These are phyloP conservation scores for Arabidopsis arenosa DNA, from an alignment of 345 rosid genomes.

Conservation along the genomic window DNA sequence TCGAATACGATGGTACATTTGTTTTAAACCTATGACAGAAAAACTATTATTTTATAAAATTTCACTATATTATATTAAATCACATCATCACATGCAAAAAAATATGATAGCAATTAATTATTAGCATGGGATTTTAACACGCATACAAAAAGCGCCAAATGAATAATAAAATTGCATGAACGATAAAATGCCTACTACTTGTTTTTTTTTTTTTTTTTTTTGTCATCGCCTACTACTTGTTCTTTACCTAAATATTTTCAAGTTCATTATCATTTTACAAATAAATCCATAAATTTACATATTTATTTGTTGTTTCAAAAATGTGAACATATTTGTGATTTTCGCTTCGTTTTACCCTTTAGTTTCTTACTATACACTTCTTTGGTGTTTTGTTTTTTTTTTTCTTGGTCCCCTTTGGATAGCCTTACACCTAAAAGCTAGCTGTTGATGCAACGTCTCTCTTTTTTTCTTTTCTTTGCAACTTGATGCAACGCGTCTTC, in stretches of 20 bases:
- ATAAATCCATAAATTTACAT: not conserved
- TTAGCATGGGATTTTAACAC: not conserved
- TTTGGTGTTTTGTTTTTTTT: conserved; percentile 12
- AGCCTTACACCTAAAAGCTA: conserved; percentile 46
- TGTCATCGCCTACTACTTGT: not conserved
- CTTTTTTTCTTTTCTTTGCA: not conserved
- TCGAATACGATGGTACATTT: not conserved
- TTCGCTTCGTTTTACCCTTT: conserved; percentile 25
- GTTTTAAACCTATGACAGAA: not conserved
- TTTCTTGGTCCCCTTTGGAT: conserved; percentile 33
- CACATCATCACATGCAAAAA: not conserved
- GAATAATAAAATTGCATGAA: not conserved
- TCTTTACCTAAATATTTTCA: not conserved
- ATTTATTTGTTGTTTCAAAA: not conserved
- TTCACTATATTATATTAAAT: not conserved
- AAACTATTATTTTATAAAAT: not conserved
- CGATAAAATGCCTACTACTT: not conserved
- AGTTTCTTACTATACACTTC: conserved; percentile 34
- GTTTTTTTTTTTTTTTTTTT: no score
- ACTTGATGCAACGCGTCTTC: conserved; percentile 34
- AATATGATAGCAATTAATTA: not conserved
- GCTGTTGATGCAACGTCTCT: conserved; percentile 47
- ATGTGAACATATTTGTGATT: not conserved
- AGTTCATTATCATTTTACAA: not conserved
- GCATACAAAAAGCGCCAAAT: not conserved